These are phyloP conservation scores for Flueggea neowawraea DNA, from an alignment of 441 rosid species.

Conservation along the genomic window DNA sequence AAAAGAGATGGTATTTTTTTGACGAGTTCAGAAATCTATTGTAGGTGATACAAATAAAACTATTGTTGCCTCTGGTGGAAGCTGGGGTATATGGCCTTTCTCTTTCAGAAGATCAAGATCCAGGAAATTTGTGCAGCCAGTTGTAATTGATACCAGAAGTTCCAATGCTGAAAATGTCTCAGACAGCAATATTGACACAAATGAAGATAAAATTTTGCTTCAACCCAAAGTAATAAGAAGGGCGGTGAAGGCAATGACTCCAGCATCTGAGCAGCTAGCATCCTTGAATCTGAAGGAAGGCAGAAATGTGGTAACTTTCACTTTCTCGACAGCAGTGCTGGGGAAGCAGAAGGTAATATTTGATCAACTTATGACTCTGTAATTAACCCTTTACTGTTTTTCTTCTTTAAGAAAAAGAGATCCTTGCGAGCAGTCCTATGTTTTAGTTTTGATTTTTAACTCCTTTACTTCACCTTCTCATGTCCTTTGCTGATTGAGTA, in stretches of 20 bases:
- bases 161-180: constrained; percentile 29
- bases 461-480: constrained; percentile 8
- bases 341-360: constrained; percentile 83
- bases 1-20: constrained; percentile 64
- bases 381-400: not conserved
- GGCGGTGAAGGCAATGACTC: constrained; percentile 54
- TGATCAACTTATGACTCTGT: constrained; percentile 9
- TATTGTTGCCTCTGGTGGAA: constrained; percentile 37
- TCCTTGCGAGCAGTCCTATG: not conserved
- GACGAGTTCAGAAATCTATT: constrained; percentile 35
- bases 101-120: constrained; percentile 49
- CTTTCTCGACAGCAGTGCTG: constrained; percentile 88
- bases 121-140: constrained; percentile 24
- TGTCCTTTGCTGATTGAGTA: not conserved
- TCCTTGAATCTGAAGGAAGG: constrained; percentile 86
- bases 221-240: constrained; percentile 44
- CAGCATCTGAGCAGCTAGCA: constrained; percentile 87
- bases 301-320: constrained; percentile 67
- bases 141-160: constrained; percentile 23
- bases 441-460: not conserved
- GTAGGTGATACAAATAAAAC: constrained; percentile 40
- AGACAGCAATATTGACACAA: constrained; percentile 17
- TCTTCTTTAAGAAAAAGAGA: not conserved
- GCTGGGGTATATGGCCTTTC: constrained; percentile 97
- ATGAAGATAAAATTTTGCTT: constrained; percentile 25